Conservation (phyloP, 805 yeast species). For the Barnettozyma botsteinii region DNA sequence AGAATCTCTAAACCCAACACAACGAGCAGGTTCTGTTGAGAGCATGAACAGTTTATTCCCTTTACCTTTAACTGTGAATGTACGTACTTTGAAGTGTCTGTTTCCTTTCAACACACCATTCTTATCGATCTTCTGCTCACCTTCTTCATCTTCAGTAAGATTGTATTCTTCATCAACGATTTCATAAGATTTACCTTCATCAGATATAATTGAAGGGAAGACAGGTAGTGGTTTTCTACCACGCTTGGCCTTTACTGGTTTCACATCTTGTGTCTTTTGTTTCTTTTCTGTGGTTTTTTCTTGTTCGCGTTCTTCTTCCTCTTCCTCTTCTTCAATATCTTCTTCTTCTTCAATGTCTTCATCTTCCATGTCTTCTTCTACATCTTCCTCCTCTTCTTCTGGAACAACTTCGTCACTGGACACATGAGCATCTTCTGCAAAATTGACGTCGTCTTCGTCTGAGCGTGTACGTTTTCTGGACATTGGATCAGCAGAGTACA, state of each 20-base stretch:
- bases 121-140: slow-evolving; percentile 64
- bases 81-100: slow-evolving; percentile 65
- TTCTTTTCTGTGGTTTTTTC: slow-evolving; percentile 1
- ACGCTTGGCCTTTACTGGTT: slow-evolving; percentile 30
- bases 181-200: slow-evolving; percentile 59
- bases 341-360: slow-evolving; percentile 25
- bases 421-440: not conserved
- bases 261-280: slow-evolving; percentile 6
- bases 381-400: slow-evolving; percentile 26
- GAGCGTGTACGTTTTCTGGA: slow-evolving; percentile 1
- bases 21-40: slow-evolving; percentile 93
- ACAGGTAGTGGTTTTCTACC: slow-evolving; percentile 35
- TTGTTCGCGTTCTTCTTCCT: slow-evolving; percentile 11
- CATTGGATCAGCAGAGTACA: no score
- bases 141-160: slow-evolving; percentile 70
- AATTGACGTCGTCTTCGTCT: not conserved
- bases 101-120: slow-evolving; percentile 67
- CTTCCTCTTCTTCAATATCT: slow-evolving; percentile 15
- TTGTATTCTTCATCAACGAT: slow-evolving; percentile 73
- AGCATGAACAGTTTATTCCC: slow-evolving; percentile 82
- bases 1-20: slow-evolving; percentile 91
- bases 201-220: slow-evolving; percentile 43
- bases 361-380: slow-evolving; percentile 24
- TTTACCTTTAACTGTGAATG: slow-evolving; percentile 50
- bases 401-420: slow-evolving; percentile 15